Base-by-base conservation (phyloP, 2,329 filamentous ascomycete genomes). In the Teratosphaeria nubilosa region DNA sequence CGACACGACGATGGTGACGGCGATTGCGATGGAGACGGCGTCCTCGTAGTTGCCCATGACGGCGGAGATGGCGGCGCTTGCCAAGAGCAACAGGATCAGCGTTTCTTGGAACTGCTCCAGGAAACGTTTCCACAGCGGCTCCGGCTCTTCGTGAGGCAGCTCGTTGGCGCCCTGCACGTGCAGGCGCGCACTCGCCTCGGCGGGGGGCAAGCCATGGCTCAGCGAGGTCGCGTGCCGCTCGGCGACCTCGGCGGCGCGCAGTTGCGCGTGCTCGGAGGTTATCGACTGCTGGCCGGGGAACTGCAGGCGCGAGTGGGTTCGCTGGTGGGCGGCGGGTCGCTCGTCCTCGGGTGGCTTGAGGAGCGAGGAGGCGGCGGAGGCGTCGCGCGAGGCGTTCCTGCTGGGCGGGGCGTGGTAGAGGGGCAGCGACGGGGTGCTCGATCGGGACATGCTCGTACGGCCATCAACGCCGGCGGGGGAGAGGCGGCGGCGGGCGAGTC, bases 81-180 rank as follows among this genome's bases (percentile, higher is more conserved):
- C 88, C 24, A 99, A 82, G 16, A 99, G 81, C n/a, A 99, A 81
- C 24, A 97, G 75, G 62, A 99, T 99, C 57, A 99, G 78, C 0
- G 94, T 92, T 71, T 99, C 94, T 70, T 95, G 91, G 72, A 99
- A 99, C 70, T 99, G 94, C 74, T 95, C 95, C 60, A 96, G 72
- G 68, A 99, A 99, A 59, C 94, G 88, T 56, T 96, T 76, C 91
- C 94, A 99, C 59, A 99, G 77, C 10, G 94, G 91, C 74, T 99
- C 94, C 1, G 92, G 90, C 57, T 90, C 86, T 60, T 97, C 91
- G 73, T 95, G 90, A 5, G 94, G 90, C 41, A 99, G 87, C 75
- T 99, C 94, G 74, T 99, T 99, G 30, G 88, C 86, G 32, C 94
- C 94, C 76, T 94, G 84, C 63, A 87, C 83, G 69, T 86, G 82